A percentile compares a stretch with the other conserved stretches of the same genome.
phyloP scores from a whole-genome alignment of 2,329 filamentous ascomycete genomes.

The Aspergillus sp. region DNA sequence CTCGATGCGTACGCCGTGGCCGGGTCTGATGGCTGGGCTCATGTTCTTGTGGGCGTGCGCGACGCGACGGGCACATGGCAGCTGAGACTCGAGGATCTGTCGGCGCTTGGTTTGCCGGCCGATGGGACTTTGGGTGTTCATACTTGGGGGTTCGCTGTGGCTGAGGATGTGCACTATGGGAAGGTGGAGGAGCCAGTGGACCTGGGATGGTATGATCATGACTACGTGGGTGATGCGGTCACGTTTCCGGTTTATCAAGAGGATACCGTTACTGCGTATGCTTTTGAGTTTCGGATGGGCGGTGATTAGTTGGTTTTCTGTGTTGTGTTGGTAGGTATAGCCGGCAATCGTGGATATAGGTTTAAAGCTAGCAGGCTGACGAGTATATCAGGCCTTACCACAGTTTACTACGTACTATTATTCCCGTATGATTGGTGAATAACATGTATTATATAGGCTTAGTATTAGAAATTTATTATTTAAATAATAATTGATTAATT shows the following conservation, averaged over 20 bases:
- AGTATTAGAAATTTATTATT: too few relatives aligned
- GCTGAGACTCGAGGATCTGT: constrained; percentile 25
- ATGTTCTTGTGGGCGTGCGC: constrained; percentile 29
- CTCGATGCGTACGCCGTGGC: constrained; percentile 34
- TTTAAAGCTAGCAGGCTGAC: too few relatives aligned
- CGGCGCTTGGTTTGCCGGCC: constrained; percentile 23
- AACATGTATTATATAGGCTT: too few relatives aligned
- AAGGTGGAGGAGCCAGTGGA: constrained; percentile 22
- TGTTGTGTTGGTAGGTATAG: too few relatives aligned
- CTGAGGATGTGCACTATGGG: constrained; percentile 13
- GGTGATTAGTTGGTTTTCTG: too few relatives aligned
- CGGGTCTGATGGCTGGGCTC: constrained; percentile 17
- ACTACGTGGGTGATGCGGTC: constrained; percentile 26
- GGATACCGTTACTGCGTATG: constrained; percentile 30
- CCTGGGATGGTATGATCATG: constrained; percentile 21
- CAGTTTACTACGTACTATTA: too few relatives aligned
- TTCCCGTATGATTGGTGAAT: too few relatives aligned
- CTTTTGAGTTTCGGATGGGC: constrained; percentile 27
- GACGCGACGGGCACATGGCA: constrained; percentile 24
- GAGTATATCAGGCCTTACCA: too few relatives aligned
- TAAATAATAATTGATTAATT: too few relatives aligned
- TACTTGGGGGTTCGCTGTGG: constrained; percentile 15
- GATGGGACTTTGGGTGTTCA: constrained; percentile 25
- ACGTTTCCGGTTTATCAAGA: constrained; percentile 32
- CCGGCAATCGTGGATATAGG: too few relatives aligned